These are phyloP conservation scores for Trichoderma sp. DNA, from an alignment of 2,329 filamentous ascomycete genomes.

Conservation along the genomic window DNA sequence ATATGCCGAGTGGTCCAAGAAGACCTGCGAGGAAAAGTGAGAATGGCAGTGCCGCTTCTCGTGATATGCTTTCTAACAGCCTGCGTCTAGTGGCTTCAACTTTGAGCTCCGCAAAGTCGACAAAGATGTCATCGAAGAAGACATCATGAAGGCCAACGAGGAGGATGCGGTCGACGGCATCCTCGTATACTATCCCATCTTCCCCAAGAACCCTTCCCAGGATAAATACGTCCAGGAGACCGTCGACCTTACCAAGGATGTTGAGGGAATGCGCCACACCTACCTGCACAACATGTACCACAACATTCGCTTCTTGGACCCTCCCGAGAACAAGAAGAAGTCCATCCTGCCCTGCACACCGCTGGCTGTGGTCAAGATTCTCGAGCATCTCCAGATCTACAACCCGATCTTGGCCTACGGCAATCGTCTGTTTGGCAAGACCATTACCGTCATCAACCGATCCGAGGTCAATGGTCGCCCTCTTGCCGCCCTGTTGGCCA, in stretches of 20 bases:
- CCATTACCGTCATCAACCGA: conserved; percentile 94
- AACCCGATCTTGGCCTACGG: conserved; percentile 92
- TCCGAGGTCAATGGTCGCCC: conserved; percentile 95
- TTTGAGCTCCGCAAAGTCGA: conserved; percentile 84
- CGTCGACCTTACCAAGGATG: conserved; percentile 86
- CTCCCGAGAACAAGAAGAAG: conserved; percentile 76
- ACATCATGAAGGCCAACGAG: conserved; percentile 81
- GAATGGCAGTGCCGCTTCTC: conserved; percentile 40
- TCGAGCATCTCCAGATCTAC: conserved; percentile 95
- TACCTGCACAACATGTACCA: conserved; percentile 99
- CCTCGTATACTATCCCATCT: conserved; percentile 98
- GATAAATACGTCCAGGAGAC: conserved; percentile 97
- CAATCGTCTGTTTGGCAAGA: conserved; percentile 90
- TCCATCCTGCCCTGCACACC: conserved; percentile 95
- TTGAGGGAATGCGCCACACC: conserved; percentile 90
- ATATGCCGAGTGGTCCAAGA: conserved; percentile 97
- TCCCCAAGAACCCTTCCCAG: conserved; percentile 75
- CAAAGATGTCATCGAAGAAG: conserved; percentile 88
- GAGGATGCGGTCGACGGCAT: conserved; percentile 81
- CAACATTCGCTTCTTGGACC: conserved; percentile 92
- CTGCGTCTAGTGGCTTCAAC: conserved; percentile 71
- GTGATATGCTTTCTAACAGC: conserved; percentile 26
- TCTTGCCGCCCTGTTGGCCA: conserved; percentile 88
- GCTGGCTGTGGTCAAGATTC: conserved; percentile 92
- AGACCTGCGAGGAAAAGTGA: conserved; percentile 96